Percentiles rank a stretch among this genome's conserved stretches.
Evolutionary conservation across 1,284 basidiomycete species (phyloP).

Genomic region (Ceratobasidium sp.): DNA sequence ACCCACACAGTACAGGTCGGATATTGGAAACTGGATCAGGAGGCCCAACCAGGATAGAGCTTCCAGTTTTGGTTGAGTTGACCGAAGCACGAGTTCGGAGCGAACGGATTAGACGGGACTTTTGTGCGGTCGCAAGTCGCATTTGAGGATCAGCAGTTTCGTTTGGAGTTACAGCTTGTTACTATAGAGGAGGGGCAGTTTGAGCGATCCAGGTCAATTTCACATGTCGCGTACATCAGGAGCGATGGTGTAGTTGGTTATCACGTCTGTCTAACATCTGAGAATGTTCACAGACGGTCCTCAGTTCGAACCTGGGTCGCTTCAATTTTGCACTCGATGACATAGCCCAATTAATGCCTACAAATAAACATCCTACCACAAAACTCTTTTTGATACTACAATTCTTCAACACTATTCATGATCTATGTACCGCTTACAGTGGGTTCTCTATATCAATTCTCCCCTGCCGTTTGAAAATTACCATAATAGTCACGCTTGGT

Average conservation of each 20-base stretch:
- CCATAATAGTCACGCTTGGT: constrained; percentile 43
- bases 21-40: constrained; percentile 78
- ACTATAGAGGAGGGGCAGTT: too few species aligned
- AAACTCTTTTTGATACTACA: too few species aligned
- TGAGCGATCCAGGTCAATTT: not conserved
- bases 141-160: not conserved
- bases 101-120: not conserved
- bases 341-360: too few species aligned
- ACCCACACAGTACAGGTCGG: constrained; percentile 55
- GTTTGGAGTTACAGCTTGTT: not conserved
- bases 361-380: too few species aligned
- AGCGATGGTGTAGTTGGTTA: constrained; percentile 40
- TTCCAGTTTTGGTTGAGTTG: not conserved
- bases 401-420: too few species aligned
- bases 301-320: constrained; percentile 40
- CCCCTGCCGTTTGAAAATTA: constrained; percentile 8
- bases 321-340: constrained; percentile 16
- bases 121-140: not conserved
- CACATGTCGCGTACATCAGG: not conserved
- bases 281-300: constrained; percentile 36
- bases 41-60: constrained; percentile 62
- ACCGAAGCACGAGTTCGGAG: not conserved
- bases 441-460: too few species aligned
- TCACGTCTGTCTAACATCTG: constrained; percentile 39
- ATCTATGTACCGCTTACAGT: too few species aligned